Evolutionary conservation across 345 rosid species (phyloP).

Genomic region (Clarkia xantiana): DNA sequence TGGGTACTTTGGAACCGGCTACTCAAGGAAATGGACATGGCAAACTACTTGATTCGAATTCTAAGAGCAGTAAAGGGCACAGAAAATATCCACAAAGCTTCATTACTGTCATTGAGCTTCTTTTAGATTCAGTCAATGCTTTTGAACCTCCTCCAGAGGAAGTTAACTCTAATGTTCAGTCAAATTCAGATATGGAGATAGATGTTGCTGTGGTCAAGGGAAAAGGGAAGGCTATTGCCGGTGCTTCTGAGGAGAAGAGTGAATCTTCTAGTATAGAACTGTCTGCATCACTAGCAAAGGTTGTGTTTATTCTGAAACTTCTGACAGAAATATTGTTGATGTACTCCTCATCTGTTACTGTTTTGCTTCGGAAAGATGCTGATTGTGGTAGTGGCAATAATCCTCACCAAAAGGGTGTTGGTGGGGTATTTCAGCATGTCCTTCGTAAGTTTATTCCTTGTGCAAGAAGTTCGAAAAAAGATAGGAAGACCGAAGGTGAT

Average conservation of each 20-base stretch:
- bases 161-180: conserved; percentile 21
- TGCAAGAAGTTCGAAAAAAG: conserved; percentile 49
- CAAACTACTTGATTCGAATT: conserved; percentile 35
- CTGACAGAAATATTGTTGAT: conserved; percentile 72
- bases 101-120: conserved; percentile 67
- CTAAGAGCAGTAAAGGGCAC: conserved; percentile 56
- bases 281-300: conserved; percentile 70
- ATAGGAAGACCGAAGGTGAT: conserved; percentile 60
- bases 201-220: conserved; percentile 65
- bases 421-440: conserved; percentile 63
- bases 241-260: conserved; percentile 34
- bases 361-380: conserved; percentile 66
- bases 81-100: conserved; percentile 78
- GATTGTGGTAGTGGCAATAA: conserved; percentile 48
- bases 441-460: conserved; percentile 63
- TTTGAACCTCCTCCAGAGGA: conserved; percentile 63
- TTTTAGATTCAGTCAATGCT: conserved; percentile 48
- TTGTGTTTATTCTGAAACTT: conserved; percentile 78
- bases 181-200: conserved; percentile 73
- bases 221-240: conserved; percentile 79
- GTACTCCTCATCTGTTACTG: conserved; percentile 74
- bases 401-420: conserved; percentile 37
- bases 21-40: conserved; percentile 33
- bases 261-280: conserved; percentile 38
- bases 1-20: conserved; percentile 20